Percentiles rank a stretch among this genome's conserved stretches.
phyloP scores from a whole-genome alignment of 129 eudicot genomes.

The Lonicera japonica region DNA sequence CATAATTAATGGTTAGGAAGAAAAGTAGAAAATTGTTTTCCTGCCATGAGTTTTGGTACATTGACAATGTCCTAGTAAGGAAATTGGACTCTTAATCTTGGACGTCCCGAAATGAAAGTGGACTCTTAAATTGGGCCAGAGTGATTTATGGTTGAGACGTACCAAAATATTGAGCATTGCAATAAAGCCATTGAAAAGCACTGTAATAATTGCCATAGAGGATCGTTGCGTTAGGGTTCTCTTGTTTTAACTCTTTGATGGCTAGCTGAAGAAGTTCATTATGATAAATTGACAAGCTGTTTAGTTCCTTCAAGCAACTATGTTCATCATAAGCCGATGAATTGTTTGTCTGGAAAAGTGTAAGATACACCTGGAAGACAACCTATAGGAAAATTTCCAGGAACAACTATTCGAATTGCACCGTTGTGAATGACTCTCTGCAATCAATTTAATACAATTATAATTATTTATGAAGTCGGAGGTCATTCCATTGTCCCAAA shows the following conservation, averaged over 20 bases:
- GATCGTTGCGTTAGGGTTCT: background rate
- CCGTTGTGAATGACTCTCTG: conserved; percentile 2
- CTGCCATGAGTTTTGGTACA: no score
- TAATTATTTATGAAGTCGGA: no score
- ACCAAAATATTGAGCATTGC: conserved; percentile 7
- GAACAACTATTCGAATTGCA: conserved; percentile 6
- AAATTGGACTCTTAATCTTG: no score
- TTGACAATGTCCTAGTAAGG: background rate
- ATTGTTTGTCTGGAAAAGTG: background rate
- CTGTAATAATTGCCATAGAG: conserved; percentile 17
- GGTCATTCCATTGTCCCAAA: no score
- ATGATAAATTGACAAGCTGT: background rate
- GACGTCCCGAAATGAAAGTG: no score
- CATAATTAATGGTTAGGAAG: no score
- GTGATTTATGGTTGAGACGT: background rate
- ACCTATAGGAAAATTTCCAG: conserved; percentile 12
- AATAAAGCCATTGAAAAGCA: conserved; percentile 8
- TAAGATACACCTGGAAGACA: background rate
- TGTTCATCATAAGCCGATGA: conserved; percentile 5
- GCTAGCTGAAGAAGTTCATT: conserved; percentile 4
- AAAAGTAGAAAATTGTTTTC: no score
- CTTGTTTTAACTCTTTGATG: background rate
- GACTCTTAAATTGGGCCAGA: background rate
- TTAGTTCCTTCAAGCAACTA: background rate
- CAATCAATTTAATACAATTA: background rate